Evolutionary conservation across 2,329 filamentous ascomycete genomes (phyloP).

Genomic region (Fusarium sp.): DNA sequence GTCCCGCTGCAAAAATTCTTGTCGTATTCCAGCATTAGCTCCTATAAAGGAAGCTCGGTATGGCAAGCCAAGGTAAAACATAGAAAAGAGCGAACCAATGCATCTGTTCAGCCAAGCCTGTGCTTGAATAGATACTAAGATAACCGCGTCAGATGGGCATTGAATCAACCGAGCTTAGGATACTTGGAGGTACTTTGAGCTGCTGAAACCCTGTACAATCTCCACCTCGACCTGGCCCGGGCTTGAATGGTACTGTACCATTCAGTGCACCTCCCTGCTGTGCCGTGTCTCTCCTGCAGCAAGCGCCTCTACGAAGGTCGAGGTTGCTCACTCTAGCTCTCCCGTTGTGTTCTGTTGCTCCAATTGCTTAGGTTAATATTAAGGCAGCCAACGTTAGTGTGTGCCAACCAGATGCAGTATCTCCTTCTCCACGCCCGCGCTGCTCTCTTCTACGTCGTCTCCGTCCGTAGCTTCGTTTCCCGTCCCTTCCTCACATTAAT

Average conservation of each 20-base stretch:
- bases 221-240: slow-evolving; percentile 21
- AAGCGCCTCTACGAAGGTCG: neutral
- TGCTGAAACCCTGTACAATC: neutral
- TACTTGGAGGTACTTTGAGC: slow-evolving; percentile 19
- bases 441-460: slow-evolving; percentile 26
- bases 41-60: neutral
- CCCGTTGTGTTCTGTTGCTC: slow-evolving; percentile 4
- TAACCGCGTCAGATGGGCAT: slow-evolving; percentile 1
- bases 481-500: slow-evolving; percentile 33
- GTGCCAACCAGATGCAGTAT: slow-evolving; percentile 16
- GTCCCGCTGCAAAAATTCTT: neutral
- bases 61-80: neutral
- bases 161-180: neutral
- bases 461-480: slow-evolving; percentile 23
- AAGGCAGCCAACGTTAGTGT: neutral
- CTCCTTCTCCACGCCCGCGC: slow-evolving; percentile 33
- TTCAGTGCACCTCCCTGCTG: slow-evolving; percentile 16
- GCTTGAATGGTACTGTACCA: slow-evolving; percentile 12
- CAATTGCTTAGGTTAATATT: slow-evolving; percentile 1
- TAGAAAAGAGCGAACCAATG: neutral
- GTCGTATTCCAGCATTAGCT: neutral
- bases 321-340: neutral
- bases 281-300: slow-evolving; percentile 18
- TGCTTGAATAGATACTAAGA: neutral
- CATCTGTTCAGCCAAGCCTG: neutral